Evolutionary conservation across 148 eudicot genomes (phyloP).

Genomic region (Chenopodium suecicum): DNA sequence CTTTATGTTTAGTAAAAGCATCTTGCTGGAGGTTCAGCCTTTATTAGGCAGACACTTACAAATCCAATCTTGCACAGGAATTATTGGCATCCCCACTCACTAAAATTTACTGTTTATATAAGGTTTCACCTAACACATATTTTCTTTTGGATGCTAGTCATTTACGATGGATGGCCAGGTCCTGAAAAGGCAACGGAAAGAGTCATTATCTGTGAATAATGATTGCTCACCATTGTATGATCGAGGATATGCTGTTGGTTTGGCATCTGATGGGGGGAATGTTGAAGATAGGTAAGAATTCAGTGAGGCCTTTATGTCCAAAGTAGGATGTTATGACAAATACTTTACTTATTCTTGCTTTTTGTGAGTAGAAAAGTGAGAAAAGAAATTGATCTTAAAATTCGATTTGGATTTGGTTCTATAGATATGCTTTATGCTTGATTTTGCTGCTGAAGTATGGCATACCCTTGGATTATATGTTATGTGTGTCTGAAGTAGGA

Average conservation of each 20-base stretch:
- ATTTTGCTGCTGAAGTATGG: not conserved
- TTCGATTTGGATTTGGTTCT: not conserved
- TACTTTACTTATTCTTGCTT: not conserved
- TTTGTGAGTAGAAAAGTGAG: not conserved
- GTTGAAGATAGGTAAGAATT: constrained; percentile 29
- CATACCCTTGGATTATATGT: not conserved
- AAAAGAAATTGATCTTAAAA: not conserved
- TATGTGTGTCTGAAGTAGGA: too few relatives aligned
- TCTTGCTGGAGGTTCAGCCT: not conserved
- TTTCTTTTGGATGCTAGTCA: constrained; percentile 31
- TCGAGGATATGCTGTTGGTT: constrained; percentile 38
- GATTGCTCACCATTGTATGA: constrained; percentile 38
- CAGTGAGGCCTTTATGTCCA: not conserved
- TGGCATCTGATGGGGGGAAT: constrained; percentile 30
- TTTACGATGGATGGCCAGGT: constrained; percentile 38
- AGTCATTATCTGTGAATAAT: constrained; percentile 21
- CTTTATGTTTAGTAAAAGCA: too few relatives aligned
- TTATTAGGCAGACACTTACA: not conserved
- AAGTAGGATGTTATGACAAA: not conserved
- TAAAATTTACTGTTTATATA: constrained; percentile 4
- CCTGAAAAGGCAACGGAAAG: constrained; percentile 31
- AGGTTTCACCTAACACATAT: not conserved
- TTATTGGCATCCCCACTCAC: not conserved
- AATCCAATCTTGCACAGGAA: not conserved
- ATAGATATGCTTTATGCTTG: not conserved